A percentile compares a stretch with the other conserved stretches of the same genome.
Evolutionary conservation across 495 filamentous ascomycete genomes (phyloP).

Genomic region (Penicillium mononematosum): DNA sequence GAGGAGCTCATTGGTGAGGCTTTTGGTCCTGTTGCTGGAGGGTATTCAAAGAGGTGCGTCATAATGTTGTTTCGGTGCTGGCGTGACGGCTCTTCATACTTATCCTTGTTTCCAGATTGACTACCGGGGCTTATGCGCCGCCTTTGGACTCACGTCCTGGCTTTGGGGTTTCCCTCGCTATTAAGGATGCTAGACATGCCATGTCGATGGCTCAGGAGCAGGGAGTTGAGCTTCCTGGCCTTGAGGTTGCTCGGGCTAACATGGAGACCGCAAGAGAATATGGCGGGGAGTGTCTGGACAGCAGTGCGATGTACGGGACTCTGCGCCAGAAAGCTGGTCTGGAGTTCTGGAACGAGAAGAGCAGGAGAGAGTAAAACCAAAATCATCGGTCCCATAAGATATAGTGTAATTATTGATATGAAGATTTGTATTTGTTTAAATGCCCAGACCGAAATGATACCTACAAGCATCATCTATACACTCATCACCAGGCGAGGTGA

Average conservation of each 20-base stretch:
- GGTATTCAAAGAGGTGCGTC: constrained; percentile 48
- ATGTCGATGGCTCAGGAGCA: constrained; percentile 38
- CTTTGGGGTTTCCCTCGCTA: constrained; percentile 46
- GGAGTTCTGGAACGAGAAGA: constrained; percentile 49
- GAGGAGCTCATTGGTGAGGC: constrained; percentile 52
- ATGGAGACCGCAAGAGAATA: constrained; percentile 45
- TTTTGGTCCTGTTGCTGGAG: constrained; percentile 50
- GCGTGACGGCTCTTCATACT: neutral
- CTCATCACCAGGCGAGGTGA: neutral
- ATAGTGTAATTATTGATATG: neutral
- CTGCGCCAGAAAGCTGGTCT: constrained; percentile 44
- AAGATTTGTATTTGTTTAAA: neutral
- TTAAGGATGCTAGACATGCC: constrained; percentile 48
- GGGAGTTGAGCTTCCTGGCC: constrained; percentile 39
- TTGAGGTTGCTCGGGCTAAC: constrained; percentile 38
- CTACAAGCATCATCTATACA: neutral
- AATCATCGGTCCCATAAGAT: neutral
- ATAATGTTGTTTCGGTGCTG: neutral
- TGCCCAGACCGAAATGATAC: neutral
- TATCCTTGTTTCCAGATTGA: constrained; percentile 30
- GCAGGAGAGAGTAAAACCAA: constrained; percentile 29
- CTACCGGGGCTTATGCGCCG: constrained; percentile 47
- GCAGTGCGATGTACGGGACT: constrained; percentile 46
- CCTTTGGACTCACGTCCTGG: constrained; percentile 41
- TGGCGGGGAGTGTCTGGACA: constrained; percentile 45